These are phyloP conservation scores for Aeminium ludgeri DNA, from an alignment of 495 filamentous ascomycete species.

Conservation along the genomic window DNA sequence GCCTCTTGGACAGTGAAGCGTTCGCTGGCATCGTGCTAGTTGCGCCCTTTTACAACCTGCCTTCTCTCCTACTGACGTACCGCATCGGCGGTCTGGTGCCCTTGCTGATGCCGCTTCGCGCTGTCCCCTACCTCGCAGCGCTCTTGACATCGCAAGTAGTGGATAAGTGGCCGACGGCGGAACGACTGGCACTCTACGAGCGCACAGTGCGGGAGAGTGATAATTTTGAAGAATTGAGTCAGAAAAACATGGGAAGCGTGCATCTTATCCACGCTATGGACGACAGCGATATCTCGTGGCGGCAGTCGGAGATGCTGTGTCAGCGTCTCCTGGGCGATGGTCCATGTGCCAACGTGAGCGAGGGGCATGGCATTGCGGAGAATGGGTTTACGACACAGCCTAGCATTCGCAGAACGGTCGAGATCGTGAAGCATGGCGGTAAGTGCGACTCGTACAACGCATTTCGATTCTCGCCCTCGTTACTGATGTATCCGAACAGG, in stretches of 20 bases:
- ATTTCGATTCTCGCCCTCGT: neutral
- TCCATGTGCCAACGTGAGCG: slow-evolving; percentile 20
- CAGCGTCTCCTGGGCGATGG: slow-evolving; percentile 8
- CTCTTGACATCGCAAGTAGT: slow-evolving; percentile 32
- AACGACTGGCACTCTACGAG: slow-evolving; percentile 26
- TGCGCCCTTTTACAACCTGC: slow-evolving; percentile 60
- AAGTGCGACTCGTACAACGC: no score
- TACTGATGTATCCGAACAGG: slow-evolving; percentile 22
- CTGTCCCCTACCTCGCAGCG: slow-evolving; percentile 33
- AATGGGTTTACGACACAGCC: slow-evolving; percentile 16
- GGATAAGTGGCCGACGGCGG: slow-evolving; percentile 40
- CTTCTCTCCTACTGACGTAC: slow-evolving; percentile 53
- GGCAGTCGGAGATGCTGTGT: slow-evolving; percentile 20
- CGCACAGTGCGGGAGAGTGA: slow-evolving; percentile 24
- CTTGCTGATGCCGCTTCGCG: slow-evolving; percentile 53
- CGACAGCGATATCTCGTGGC: slow-evolving; percentile 22
- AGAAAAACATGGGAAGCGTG: slow-evolving; percentile 12
- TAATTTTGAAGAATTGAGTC: slow-evolving; percentile 23
- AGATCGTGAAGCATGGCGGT: slow-evolving; percentile 42
- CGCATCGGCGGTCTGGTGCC: slow-evolving; percentile 60
- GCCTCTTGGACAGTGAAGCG: neutral
- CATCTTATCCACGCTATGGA: slow-evolving; percentile 22
- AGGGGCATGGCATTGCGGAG: slow-evolving; percentile 28
- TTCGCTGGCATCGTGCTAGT: slow-evolving; percentile 62
- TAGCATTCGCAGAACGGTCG: slow-evolving; percentile 29